phyloP scores from a whole-genome alignment of 306 rosid species.

The Rubus idaeus region DNA sequence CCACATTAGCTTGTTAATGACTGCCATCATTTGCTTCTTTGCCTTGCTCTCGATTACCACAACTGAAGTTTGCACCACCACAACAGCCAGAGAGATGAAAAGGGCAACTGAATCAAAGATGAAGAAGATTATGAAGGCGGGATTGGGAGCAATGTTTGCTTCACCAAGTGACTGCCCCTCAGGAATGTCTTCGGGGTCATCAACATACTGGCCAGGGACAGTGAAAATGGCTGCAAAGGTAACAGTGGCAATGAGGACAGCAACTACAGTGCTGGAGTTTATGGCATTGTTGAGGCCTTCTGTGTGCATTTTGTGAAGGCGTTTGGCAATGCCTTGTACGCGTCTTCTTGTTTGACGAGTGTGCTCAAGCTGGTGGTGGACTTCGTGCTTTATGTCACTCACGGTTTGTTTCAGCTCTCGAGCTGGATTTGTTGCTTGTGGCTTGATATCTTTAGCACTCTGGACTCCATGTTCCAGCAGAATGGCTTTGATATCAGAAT shows the following conservation, averaged over 20 bases:
- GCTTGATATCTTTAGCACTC: slow-evolving; percentile 65
- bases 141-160: slow-evolving; percentile 73
- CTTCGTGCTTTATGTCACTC: slow-evolving; percentile 93
- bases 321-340: slow-evolving; percentile 94
- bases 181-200: slow-evolving; percentile 50
- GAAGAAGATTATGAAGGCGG: slow-evolving; percentile 69
- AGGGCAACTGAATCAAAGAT: slow-evolving; percentile 84
- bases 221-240: slow-evolving; percentile 95
- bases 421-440: slow-evolving; percentile 51
- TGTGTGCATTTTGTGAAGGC: slow-evolving; percentile 82
- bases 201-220: slow-evolving; percentile 87
- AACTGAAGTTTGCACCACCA: slow-evolving; percentile 93
- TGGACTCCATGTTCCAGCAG: slow-evolving; percentile 65
- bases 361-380: slow-evolving; percentile 89
- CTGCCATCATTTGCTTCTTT: slow-evolving; percentile 97
- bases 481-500: slow-evolving; percentile 42
- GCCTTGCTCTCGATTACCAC: slow-evolving; percentile 96
- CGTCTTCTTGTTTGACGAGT: slow-evolving; percentile 92
- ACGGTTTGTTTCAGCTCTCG: slow-evolving; percentile 90
- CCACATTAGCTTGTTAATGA: slow-evolving; percentile 99
- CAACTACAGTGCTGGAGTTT: slow-evolving; percentile 91
- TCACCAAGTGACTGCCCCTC: slow-evolving; percentile 70
- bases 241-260: slow-evolving; percentile 94
- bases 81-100: slow-evolving; percentile 91
- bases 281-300: slow-evolving; percentile 98